These are phyloP conservation scores for Inosperma sp. DNA, from an alignment of 768 basidiomycete genomes.

Conservation along the genomic window DNA sequence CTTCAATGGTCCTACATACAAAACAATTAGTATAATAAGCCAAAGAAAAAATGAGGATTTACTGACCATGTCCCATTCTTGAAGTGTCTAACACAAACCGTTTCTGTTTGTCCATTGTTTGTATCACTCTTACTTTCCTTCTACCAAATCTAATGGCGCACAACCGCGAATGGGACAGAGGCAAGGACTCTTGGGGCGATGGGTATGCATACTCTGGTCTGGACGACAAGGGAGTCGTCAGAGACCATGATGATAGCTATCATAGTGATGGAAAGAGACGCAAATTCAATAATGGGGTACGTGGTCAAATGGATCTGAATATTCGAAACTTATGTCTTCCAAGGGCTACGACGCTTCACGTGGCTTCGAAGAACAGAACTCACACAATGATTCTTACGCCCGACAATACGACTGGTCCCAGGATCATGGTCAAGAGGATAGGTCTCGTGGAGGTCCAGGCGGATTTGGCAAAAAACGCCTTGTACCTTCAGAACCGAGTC, in stretches of 20 bases:
- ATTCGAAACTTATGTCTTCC: conserved; percentile 19
- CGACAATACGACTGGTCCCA: conserved; percentile 39
- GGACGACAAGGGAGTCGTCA: conserved; percentile 38
- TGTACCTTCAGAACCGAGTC: conserved; percentile 78
- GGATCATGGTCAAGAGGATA: conserved; percentile 50
- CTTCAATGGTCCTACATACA: conserved; percentile 50
- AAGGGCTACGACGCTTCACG: conserved; percentile 50
- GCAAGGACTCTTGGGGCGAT: conserved; percentile 60
- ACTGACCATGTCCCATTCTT: conserved; percentile 55
- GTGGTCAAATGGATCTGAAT: conserved; percentile 23
- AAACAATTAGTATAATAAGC: conserved; percentile 15
- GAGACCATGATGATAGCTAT: conserved; percentile 66
- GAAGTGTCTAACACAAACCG: conserved; percentile 25
- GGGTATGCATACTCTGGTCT: conserved; percentile 36
- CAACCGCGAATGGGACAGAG: conserved; percentile 85
- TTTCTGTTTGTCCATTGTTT: conserved; percentile 39
- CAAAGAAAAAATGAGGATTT: not conserved
- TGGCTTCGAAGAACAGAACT: conserved; percentile 37
- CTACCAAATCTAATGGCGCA: conserved; percentile 52
- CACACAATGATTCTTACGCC: conserved; percentile 19
- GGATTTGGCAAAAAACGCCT: conserved; percentile 68
- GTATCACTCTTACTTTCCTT: conserved; percentile 28
- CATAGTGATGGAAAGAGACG: conserved; percentile 69
- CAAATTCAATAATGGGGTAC: conserved; percentile 72
- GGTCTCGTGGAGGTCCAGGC: conserved; percentile 38